Percentiles rank a stretch among this genome's conserved stretches.
phyloP scores from a whole-genome alignment of 116 monocot genomes.

The Papilionanthe hybrid region DNA sequence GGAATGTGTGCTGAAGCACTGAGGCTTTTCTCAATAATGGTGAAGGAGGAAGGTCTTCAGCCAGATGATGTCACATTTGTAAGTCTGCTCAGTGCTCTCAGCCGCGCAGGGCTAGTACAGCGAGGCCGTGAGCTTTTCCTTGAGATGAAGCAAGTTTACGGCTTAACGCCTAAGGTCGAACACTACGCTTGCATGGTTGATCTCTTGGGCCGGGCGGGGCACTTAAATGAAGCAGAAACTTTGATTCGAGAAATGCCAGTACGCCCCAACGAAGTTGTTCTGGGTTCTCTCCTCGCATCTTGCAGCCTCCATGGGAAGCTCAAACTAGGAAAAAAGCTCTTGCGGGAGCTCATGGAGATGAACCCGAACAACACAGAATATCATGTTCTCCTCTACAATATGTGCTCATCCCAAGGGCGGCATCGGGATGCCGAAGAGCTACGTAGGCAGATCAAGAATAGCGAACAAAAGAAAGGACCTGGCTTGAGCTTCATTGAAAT shows the following conservation, averaged over 20 bases:
- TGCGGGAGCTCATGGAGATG: conserved; percentile 49
- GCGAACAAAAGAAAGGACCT: conserved; percentile 17
- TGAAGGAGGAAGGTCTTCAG: conserved; percentile 5
- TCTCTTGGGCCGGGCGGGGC: conserved; percentile 57
- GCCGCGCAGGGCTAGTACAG: conserved; percentile 48
- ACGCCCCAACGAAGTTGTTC: conserved; percentile 58
- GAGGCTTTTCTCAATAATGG: conserved; percentile 38
- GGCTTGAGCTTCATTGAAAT: conserved; percentile 43
- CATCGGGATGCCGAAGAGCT: conserved; percentile 40
- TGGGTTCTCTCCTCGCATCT: conserved; percentile 70
- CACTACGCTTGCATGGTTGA: conserved; percentile 78
- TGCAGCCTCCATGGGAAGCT: conserved; percentile 44
- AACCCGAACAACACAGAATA: conserved; percentile 52
- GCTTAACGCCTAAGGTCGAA: conserved; percentile 40
- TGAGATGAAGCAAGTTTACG: conserved; percentile 18
- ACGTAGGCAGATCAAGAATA: conserved; percentile 32
- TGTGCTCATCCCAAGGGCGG: conserved; percentile 32
- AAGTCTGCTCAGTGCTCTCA: conserved; percentile 52
- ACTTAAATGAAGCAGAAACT: conserved; percentile 48
- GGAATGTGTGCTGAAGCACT: conserved; percentile 39
- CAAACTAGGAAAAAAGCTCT: conserved; percentile 31
- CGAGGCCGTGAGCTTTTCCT: conserved; percentile 38
- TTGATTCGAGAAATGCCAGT: conserved; percentile 52
- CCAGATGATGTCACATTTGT: conserved; percentile 76
- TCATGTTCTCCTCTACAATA: conserved; percentile 61